These are phyloP conservation scores for Kwoniella sp. DNA, from an alignment of 768 basidiomycete species.

Conservation along the genomic window DNA sequence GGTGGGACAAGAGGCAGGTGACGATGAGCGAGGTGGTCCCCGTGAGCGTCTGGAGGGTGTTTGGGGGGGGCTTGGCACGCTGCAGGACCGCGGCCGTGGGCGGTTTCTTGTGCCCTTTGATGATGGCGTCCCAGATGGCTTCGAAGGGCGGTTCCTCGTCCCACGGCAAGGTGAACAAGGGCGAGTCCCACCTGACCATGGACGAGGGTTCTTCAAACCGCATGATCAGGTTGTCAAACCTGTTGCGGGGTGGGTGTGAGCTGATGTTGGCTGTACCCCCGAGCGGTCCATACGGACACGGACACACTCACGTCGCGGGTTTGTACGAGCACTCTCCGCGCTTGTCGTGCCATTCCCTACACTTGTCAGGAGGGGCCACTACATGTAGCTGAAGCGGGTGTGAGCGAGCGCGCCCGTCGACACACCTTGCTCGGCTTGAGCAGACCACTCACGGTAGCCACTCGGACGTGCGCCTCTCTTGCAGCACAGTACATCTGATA, in stretches of 20 bases:
- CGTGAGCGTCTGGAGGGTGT: conserved; percentile 82
- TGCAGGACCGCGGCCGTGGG: conserved; percentile 81
- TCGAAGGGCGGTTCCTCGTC: conserved; percentile 59
- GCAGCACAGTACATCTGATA: conserved; percentile 98
- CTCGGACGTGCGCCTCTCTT: conserved; percentile 74
- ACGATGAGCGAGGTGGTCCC: conserved; percentile 68
- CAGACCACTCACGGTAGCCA: conserved; percentile 68
- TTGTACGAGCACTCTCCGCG: conserved; percentile 57
- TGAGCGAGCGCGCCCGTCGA: not conserved
- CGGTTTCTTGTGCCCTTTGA: conserved; percentile 72
- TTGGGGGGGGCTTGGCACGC: conserved; percentile 76
- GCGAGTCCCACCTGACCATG: conserved; percentile 98
- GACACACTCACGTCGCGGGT: conserved; percentile 64
- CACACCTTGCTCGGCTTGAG: not conserved
- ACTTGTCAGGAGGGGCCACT: conserved; percentile 60
- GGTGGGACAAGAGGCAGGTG: conserved; percentile 64
- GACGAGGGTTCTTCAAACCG: conserved; percentile 95
- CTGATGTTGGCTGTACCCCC: too few species aligned
- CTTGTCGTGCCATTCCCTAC: conserved; percentile 67
- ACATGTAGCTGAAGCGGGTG: conserved; percentile 48
- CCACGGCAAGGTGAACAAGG: conserved; percentile 79
- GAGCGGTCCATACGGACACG: too few species aligned
- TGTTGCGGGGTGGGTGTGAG: conserved; percentile 40
- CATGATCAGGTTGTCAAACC: conserved; percentile 78
- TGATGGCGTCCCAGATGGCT: conserved; percentile 75